phyloP scores from a whole-genome alignment of 2,329 filamentous ascomycete genomes.

The Alternaria sp. region DNA sequence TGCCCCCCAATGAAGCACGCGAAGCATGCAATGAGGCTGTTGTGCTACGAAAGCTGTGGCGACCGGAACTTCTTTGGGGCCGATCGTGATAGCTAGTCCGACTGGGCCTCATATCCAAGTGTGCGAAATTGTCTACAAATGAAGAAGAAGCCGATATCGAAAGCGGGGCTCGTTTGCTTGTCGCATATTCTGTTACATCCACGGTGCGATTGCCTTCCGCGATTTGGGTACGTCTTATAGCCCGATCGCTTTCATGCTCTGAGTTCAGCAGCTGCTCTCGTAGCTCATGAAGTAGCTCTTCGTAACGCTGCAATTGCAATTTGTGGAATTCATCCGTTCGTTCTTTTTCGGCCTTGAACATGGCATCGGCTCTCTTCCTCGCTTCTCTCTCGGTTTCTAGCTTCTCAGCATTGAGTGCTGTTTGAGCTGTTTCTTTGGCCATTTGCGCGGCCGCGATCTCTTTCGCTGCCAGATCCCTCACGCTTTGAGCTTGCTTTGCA shows the following conservation, averaged over 20 bases:
- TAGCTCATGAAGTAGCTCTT: background rate
- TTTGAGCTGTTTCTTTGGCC: background rate
- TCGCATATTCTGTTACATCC: slow-evolving; percentile 27
- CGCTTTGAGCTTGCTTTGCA: background rate
- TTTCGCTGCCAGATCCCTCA: background rate
- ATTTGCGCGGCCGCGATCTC: background rate
- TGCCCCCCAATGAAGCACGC: background rate
- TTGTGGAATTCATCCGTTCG: background rate
- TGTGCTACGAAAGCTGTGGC: background rate
- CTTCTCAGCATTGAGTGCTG: background rate
- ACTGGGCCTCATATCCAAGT: background rate
- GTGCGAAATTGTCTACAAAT: background rate
- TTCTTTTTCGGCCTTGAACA: background rate
- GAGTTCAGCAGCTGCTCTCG: background rate
- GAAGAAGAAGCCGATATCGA: background rate
- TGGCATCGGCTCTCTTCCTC: background rate
- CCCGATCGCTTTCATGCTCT: background rate
- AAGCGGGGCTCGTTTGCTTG: background rate
- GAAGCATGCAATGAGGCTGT: background rate
- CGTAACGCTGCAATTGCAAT: background rate
- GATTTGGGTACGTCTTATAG: slow-evolving; percentile 19
- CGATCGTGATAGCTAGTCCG: background rate
- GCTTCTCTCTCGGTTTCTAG: background rate
- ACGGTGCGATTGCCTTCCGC: slow-evolving; percentile 20
- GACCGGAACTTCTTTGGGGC: background rate